These are phyloP conservation scores for Avena sativa DNA, from an alignment of 176 grass and related monocot genomes.

Conservation along the genomic window DNA sequence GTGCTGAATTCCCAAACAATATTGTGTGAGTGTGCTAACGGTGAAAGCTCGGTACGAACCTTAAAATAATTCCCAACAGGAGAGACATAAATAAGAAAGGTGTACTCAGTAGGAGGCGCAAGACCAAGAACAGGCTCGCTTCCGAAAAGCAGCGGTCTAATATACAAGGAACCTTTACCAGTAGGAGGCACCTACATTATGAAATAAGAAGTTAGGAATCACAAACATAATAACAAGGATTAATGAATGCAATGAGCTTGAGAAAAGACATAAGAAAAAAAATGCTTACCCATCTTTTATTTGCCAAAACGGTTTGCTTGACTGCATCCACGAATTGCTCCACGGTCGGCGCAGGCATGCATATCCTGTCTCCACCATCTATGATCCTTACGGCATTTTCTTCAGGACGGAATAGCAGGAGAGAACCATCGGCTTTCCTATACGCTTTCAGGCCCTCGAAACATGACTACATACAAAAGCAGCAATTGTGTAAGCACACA, in stretches of 20 bases:
- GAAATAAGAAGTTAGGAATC: not conserved
- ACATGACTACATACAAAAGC: conserved; percentile 58
- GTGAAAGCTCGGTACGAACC: conserved; percentile 53
- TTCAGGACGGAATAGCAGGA: conserved; percentile 37
- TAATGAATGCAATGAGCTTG: not conserved
- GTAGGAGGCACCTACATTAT: conserved; percentile 66
- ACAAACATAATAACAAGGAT: too few species aligned
- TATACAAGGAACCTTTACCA: conserved; percentile 30
- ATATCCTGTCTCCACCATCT: conserved; percentile 74
- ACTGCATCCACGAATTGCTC: conserved; percentile 78
- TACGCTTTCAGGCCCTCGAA: conserved; percentile 91
- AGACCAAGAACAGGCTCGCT: conserved; percentile 90
- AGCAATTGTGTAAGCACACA: not conserved
- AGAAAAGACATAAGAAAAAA: not conserved
- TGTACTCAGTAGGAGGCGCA: conserved; percentile 84
- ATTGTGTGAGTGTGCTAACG: not conserved
- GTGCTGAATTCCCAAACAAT: not conserved
- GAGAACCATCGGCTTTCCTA: conserved; percentile 76
- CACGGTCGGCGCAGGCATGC: conserved; percentile 69
- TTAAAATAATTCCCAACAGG: conserved; percentile 97
- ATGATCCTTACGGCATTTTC: conserved; percentile 45
- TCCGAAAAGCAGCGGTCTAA: conserved; percentile 80
- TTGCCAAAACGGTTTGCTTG: conserved; percentile 80
- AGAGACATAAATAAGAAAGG: conserved; percentile 87
- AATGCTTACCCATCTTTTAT: conserved; percentile 70